Percentiles rank a stretch among this genome's conserved stretches.
Evolutionary conservation across 768 basidiomycete genomes (phyloP).

Genomic region (Roridomyces roridus): DNA sequence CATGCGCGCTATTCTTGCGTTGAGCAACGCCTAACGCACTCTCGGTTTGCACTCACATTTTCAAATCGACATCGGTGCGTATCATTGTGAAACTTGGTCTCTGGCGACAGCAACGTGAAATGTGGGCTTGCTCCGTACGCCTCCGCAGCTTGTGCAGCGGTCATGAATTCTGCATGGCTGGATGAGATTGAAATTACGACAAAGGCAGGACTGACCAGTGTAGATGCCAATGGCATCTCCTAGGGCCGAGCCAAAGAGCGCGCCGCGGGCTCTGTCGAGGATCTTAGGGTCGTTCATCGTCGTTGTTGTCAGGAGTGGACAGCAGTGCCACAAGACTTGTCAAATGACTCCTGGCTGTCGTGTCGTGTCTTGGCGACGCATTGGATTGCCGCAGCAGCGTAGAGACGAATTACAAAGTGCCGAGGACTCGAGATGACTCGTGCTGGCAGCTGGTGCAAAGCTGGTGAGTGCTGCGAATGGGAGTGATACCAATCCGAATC

Average conservation of each 20-base stretch:
- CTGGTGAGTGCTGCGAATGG: no score
- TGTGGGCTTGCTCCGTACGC: constrained; percentile 15
- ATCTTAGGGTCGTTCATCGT: constrained; percentile 20
- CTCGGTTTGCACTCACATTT: constrained; percentile 6
- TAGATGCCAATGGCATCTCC: constrained; percentile 29
- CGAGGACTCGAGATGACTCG: no score
- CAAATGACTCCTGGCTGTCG: no score
- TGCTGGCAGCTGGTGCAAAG: no score
- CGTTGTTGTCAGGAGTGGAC: neutral
- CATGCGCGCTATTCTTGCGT: constrained; percentile 21
- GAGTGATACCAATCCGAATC: no score
- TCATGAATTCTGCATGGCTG: constrained; percentile 24
- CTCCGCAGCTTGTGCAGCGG: constrained; percentile 17
- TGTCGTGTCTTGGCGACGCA: no score
- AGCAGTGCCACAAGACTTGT: no score
- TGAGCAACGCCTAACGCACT: neutral
- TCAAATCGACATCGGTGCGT: constrained; percentile 28
- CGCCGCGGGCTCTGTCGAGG: constrained; percentile 26
- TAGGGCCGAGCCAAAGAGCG: constrained; percentile 28
- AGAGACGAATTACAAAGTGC: no score
- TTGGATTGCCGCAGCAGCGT: no score
- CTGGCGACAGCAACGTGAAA: constrained; percentile 22
- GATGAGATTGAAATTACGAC: neutral
- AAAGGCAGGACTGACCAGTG: constrained; percentile 12
- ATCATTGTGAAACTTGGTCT: constrained; percentile 23